phyloP scores from a whole-genome alignment of 1,284 basidiomycete species.

The Rhizoctonia solani region DNA sequence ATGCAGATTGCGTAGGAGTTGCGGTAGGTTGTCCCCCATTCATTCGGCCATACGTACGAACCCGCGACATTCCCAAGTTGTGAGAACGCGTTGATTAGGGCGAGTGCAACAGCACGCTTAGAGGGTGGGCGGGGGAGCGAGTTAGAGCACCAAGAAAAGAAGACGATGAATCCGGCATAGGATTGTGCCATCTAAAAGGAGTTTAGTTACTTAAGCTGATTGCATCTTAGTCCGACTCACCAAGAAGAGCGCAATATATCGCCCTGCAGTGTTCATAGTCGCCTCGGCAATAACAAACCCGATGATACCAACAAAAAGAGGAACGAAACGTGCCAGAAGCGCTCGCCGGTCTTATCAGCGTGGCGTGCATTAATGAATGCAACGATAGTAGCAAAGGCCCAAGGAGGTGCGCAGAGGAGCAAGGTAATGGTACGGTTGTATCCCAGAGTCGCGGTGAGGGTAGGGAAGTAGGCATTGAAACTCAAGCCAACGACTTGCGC shows the following conservation, averaged over 20 bases:
- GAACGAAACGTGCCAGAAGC: conserved; percentile 66
- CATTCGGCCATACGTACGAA: conserved; percentile 61
- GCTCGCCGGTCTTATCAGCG: conserved; percentile 69
- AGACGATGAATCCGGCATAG: conserved; percentile 69
- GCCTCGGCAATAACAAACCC: conserved; percentile 74
- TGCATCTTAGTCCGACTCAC: conserved; percentile 41
- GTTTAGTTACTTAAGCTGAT: conserved; percentile 9
- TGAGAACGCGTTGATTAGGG: conserved; percentile 72
- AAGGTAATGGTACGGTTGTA: conserved; percentile 63
- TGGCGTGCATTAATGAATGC: conserved; percentile 51
- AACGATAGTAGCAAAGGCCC: conserved; percentile 61
- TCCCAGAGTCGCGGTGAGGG: conserved; percentile 62
- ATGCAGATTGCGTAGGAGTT: conserved; percentile 58
- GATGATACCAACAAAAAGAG: conserved; percentile 63
- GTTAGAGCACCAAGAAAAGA: conserved; percentile 73
- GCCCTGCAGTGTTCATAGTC: conserved; percentile 66
- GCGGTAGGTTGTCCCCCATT: conserved; percentile 51
- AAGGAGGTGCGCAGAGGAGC: conserved; percentile 77
- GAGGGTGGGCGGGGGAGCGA: conserved; percentile 67
- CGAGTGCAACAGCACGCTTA: conserved; percentile 77
- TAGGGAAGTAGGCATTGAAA: conserved; percentile 58
- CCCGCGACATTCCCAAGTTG: conserved; percentile 75
- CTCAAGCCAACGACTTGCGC: conserved; percentile 56
- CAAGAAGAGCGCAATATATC: conserved; percentile 69
- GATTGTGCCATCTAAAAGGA: conserved; percentile 67